phyloP scores from a whole-genome alignment of 23 red algal species.

The Gracilaria domingensis region DNA sequence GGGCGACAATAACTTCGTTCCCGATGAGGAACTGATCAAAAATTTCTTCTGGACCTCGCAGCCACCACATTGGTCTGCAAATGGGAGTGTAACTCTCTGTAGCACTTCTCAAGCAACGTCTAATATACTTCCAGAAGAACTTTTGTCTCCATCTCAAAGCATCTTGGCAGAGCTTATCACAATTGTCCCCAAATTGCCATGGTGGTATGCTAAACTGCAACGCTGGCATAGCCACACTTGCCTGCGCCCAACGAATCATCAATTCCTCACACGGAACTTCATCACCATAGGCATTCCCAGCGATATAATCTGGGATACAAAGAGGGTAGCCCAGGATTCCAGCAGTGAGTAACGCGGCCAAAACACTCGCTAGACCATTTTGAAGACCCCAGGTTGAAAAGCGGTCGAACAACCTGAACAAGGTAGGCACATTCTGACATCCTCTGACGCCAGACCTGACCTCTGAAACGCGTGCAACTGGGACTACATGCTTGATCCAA shows the following conservation, averaged over 20 bases:
- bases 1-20: constrained; percentile 87
- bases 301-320: constrained; percentile 93
- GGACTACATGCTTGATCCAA: constrained; percentile 73
- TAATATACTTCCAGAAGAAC: constrained; percentile 66
- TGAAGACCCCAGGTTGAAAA: constrained; percentile 88
- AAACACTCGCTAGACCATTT: constrained; percentile 86
- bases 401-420: constrained; percentile 90
- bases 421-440: constrained; percentile 67
- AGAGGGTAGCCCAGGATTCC: constrained; percentile 88
- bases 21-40: constrained; percentile 88
- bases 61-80: constrained; percentile 91
- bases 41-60: constrained; percentile 56
- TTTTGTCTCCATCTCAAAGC: constrained; percentile 74
- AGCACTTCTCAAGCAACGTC: constrained; percentile 28
- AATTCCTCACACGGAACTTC: constrained; percentile 77
- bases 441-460: constrained; percentile 78
- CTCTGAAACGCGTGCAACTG: constrained; percentile 74
- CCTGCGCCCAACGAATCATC: constrained; percentile 88
- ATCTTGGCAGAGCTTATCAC: constrained; percentile 43
- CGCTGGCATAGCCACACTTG: constrained; percentile 90
- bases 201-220: constrained; percentile 89
- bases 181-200: constrained; percentile 73
- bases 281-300: constrained; percentile 91
- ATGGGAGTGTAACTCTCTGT: constrained; percentile 70
- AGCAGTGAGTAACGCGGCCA: constrained; percentile 79